Evolutionary conservation across 768 basidiomycete species (phyloP).

Genomic region (Albatrellus ellisii): DNA sequence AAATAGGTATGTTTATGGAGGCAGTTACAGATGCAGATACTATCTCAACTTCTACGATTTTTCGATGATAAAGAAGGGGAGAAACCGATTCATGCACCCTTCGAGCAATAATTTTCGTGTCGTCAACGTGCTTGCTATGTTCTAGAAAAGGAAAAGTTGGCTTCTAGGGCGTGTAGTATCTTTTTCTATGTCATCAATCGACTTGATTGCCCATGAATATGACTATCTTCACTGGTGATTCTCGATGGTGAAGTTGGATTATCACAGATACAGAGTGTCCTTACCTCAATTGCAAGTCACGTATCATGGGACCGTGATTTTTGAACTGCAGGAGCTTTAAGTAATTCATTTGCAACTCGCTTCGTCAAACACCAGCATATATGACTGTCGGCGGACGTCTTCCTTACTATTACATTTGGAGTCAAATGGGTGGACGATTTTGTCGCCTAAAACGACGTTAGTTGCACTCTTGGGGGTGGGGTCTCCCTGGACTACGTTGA

Average conservation of each 20-base stretch:
- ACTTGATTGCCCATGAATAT: conserved; percentile 18
- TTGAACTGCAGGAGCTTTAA: conserved; percentile 23
- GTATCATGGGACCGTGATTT: conserved; percentile 1
- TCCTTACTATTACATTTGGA: conserved; percentile 36
- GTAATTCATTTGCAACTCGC: conserved; percentile 42
- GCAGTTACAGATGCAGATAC: conserved; percentile 34
- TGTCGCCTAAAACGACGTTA: conserved; percentile 22
- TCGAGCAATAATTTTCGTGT: conserved; percentile 34
- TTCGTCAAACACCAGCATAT: conserved; percentile 9
- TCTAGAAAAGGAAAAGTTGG: conserved; percentile 31
- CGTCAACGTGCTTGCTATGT: conserved; percentile 41
- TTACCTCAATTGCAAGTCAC: conserved; percentile 47
- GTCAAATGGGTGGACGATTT: conserved; percentile 25
- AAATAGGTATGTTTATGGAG: conserved; percentile 39
- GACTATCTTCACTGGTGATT: conserved; percentile 56
- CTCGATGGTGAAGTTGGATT: conserved; percentile 52
- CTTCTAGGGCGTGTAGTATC: conserved; percentile 32
- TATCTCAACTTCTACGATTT: conserved; percentile 80
- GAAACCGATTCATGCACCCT: conserved; percentile 71
- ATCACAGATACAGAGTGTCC: conserved; percentile 46
- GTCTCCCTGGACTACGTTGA: conserved; percentile 23
- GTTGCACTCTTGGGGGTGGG: conserved; percentile 23
- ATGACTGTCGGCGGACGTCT: conserved; percentile 22
- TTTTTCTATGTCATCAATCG: conserved; percentile 10
- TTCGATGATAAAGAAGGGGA: conserved; percentile 49